Base-by-base conservation (phyloP, 257 asterid species). In the Solanum virginianum region DNA sequence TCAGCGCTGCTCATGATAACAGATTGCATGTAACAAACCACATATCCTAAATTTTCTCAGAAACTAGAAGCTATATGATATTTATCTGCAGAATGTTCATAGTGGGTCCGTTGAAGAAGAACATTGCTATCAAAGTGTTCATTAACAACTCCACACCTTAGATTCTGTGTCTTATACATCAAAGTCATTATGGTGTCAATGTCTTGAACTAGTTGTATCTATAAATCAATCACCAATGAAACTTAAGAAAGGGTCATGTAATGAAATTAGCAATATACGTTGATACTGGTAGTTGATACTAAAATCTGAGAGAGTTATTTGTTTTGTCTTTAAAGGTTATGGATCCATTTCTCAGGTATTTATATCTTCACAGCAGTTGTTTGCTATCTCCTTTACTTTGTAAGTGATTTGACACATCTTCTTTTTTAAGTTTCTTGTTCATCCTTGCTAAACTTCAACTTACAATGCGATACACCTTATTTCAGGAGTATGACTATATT, bases 281-380 rank as follows among this genome's bases (percentile, higher is more conserved):
- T 79, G 49, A 53, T 53, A 26, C 24, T 1, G 65, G 83, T 79
- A 79, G 29, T 16, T 53, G 65, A 10, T 49, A 8, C 62, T 51
- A 8, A 75, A 49, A 26, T 53, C 65, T 79, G 29, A 53, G 45
- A 53, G 18, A 26, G 65, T 29, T 51, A 79, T 79, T 79, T 75
- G 82, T 85, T 84, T 84, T 90, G 69, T 81, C 90, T 88, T 90
- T 89, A 71, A 89, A 97, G 99, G 98, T 93, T 97, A 83, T 97
- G 99, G 99, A 89, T 97, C 89, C 99, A 97, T 92, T 97, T 95
- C 90, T 88, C 90, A 85, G 98, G 98, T 75, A 91, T 94, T 66
- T 97, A 95, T 89, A 71, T 90, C 82, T 92, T 97, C 98, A 94
- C 99, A 36, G 97, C 93, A 77, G 93, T 93, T 81, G 98, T 95